Percentiles rank a stretch among this genome's conserved stretches.
Conservation (phyloP, 1,284 basidiomycete genomes). For the Leccinum angustisporum region DNA sequence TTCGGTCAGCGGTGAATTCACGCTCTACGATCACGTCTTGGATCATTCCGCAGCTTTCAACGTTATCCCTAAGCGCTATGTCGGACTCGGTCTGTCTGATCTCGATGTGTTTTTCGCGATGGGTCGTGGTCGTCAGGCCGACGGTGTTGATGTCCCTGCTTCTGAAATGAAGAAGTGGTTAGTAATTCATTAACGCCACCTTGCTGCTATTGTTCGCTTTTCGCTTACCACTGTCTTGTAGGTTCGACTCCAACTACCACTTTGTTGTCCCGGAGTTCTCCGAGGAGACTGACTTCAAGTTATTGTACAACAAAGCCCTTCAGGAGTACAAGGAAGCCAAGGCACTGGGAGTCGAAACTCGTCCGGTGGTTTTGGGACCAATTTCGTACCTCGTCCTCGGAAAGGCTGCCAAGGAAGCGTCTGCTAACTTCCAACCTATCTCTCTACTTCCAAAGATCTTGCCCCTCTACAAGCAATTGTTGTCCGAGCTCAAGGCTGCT, state of each 20-base stretch:
- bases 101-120: conserved; percentile 99
- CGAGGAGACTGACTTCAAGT: conserved; percentile 89
- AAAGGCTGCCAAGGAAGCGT: conserved; percentile 88
- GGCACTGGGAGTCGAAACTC: conserved; percentile 85
- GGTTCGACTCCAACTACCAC: conserved; percentile 99
- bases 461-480: conserved; percentile 90
- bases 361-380: conserved; percentile 95
- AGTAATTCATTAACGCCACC: conserved; percentile 27
- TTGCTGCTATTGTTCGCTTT: conserved; percentile 13
- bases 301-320: conserved; percentile 94
- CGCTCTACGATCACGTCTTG: conserved; percentile 98
- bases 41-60: conserved; percentile 98
- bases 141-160: conserved; percentile 93
- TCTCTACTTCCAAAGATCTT: conserved; percentile 88
- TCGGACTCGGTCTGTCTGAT: conserved; percentile 81
- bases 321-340: conserved; percentile 97
- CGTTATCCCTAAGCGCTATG: conserved; percentile 94
- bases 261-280: conserved; percentile 98
- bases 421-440: conserved; percentile 87
- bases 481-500: conserved; percentile 88
- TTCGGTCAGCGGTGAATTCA: conserved; percentile 86
- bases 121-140: conserved; percentile 97
- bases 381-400: conserved; percentile 94
- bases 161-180: conserved; percentile 99
- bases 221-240: conserved; percentile 36